Evolutionary conservation across 192 early-diverging fungal species (phyloP).

Genomic region (Endogone sp.): DNA sequence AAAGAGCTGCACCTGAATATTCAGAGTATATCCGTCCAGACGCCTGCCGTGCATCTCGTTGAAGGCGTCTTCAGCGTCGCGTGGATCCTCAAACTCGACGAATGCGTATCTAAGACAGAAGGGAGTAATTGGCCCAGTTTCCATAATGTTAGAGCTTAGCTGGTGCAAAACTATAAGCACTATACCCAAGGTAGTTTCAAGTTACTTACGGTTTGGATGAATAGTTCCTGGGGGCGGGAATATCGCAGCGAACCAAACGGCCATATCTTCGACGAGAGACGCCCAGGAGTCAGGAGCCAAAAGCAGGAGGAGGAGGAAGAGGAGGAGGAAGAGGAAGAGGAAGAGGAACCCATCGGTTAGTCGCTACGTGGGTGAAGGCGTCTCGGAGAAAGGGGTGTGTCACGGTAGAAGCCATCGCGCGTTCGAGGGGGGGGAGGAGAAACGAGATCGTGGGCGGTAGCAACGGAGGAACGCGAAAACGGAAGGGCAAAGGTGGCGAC

Average conservation of each 20-base stretch:
- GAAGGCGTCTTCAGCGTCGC: conserved; percentile 92
- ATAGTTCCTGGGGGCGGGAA: conserved; percentile 66
- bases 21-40: conserved; percentile 73
- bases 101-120: conserved; percentile 82
- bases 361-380: conserved; percentile 2
- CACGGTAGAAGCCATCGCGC: background rate
- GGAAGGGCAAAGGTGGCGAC: background rate
- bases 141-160: background rate
- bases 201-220: conserved; percentile 66
- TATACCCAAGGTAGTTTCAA: background rate
- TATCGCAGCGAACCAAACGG: conserved; percentile 82
- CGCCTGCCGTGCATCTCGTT: conserved; percentile 86
- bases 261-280: conserved; percentile 59
- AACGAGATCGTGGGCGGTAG: background rate
- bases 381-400: background rate
- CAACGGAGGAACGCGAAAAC: background rate
- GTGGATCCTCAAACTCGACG: conserved; percentile 90
- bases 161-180: conserved; percentile 4
- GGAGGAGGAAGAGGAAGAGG: conserved; percentile 6
- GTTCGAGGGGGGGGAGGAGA: background rate
- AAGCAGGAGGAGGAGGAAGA: conserved; percentile 4
- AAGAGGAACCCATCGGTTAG: conserved; percentile 1
- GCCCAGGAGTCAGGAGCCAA: background rate
- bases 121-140: too few species aligned
- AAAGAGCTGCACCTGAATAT: conserved; percentile 62